Conservation (phyloP, 2,329 filamentous ascomycete species). For the Fusarium tanahbumbuense region DNA sequence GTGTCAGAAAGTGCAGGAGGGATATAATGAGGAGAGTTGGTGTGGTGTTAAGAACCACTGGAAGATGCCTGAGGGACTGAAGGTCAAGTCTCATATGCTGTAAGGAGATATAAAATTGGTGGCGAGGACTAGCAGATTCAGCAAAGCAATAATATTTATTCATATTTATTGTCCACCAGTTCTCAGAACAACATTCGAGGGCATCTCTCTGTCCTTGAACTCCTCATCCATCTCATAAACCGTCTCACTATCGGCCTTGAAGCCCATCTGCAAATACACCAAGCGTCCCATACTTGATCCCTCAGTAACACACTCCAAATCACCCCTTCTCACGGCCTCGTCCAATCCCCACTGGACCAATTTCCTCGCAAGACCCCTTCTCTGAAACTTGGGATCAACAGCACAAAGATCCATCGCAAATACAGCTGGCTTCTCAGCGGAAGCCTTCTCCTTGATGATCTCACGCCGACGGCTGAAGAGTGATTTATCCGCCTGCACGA, state of each 20-base stretch:
- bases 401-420: slow-evolving; percentile 64
- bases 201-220: slow-evolving; percentile 52
- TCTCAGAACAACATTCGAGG: slow-evolving; percentile 62
- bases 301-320: slow-evolving; percentile 58
- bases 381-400: slow-evolving; percentile 65
- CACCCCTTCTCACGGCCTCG: slow-evolving; percentile 55
- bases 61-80: slow-evolving; percentile 55
- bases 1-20: slow-evolving; percentile 70
- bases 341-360: slow-evolving; percentile 62
- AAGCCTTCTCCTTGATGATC: slow-evolving; percentile 55
- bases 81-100: slow-evolving; percentile 44
- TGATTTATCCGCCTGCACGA: slow-evolving; percentile 57
- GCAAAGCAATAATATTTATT: background rate
- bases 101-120: slow-evolving; percentile 12
- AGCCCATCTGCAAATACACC: slow-evolving; percentile 60
- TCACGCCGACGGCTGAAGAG: slow-evolving; percentile 58
- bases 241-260: slow-evolving; percentile 56
- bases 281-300: slow-evolving; percentile 61
- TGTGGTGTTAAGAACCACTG: slow-evolving; percentile 73
- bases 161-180: slow-evolving; percentile 43
- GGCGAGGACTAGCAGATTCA: background rate
- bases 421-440: slow-evolving; percentile 55
- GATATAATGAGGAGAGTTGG: slow-evolving; percentile 88
- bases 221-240: slow-evolving; percentile 58
- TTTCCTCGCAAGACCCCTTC: slow-evolving; percentile 58